Evolutionary conservation across 768 basidiomycete genomes (phyloP).

Genomic region (Lentinula boryana): DNA sequence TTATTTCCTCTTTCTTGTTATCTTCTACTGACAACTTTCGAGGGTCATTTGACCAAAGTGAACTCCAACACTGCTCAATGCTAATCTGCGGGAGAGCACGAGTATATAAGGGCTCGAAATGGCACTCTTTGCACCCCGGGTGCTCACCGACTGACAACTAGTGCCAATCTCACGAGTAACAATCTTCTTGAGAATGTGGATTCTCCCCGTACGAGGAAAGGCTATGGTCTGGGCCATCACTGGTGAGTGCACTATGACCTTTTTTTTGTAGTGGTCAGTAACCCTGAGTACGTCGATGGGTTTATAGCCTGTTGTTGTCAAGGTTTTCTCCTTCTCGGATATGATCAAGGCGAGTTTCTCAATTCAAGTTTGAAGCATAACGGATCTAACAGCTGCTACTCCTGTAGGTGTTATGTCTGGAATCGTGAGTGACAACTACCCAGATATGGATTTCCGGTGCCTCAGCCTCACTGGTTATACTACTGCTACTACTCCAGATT

Average conservation of each 20-base stretch:
- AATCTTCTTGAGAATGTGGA: constrained; percentile 22
- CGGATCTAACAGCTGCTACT: neutral
- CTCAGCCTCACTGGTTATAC: neutral
- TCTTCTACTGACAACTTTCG: neutral
- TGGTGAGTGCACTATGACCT: constrained; percentile 15
- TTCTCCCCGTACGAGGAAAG: constrained; percentile 27
- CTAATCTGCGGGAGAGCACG: neutral
- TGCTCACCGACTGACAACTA: neutral
- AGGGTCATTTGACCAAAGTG: neutral
- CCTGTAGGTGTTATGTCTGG: constrained; percentile 30
- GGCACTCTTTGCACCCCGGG: neutral
- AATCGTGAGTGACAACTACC: constrained; percentile 17
- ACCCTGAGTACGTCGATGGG: neutral
- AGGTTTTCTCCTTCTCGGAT: constrained; percentile 29
- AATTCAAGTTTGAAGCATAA: neutral
- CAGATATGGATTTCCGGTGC: too few relatives aligned
- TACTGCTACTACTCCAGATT: constrained; percentile 17
- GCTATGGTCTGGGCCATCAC: constrained; percentile 33
- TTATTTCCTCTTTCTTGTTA: neutral
- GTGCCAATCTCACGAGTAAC: neutral
- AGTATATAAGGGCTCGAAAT: too few relatives aligned
- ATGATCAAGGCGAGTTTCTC: constrained; percentile 24
- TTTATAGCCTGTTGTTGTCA: constrained; percentile 31
- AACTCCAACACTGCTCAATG: neutral
- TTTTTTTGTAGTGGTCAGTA: neutral